Base-by-base conservation (phyloP, 768 basidiomycete species). In the Dictyophora rubrovolvata region DNA sequence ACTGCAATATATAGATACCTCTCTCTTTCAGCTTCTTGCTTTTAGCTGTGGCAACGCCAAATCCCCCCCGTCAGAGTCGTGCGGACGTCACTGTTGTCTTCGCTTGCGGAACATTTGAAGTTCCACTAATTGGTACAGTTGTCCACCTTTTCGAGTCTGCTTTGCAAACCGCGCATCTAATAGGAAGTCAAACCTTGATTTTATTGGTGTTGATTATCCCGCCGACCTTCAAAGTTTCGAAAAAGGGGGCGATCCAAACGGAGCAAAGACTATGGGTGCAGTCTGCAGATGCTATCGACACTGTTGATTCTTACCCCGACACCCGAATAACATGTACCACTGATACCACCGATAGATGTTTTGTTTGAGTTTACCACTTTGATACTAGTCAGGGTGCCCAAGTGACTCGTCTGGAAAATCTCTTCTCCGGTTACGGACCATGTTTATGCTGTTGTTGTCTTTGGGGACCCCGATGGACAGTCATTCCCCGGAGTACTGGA, bases 241-340 rank as follows among this genome's bases (percentile, higher is more conserved):
- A 23, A 69, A 66, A 33, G 74, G 75, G 0, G 75, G 75, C 22
- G 71, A 74, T 56, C 68, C 63, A 0, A 61, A 63, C 4, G 74
- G 73, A 17, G 69, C 72, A 0, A 60, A 63, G 18, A 73, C 69
- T 18, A 74, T 74, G 73, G 73, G n/a, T n/a, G n/a, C n/a, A n/a
- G n/a, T n/a, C 71, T 1, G 23, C 21, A 23, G 46, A 48, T 12
- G 42, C 60, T 23, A 54, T 60, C 36, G 11, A 14, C 48, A 63
- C 49, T 48, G 67, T 65, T 6, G 62, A 48, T 18, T 55, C 59
- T 7, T 70, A 67, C 63, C 69, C 69, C 2, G 63, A 64, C 56
- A 60, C 67, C 0, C n/a, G n/a, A n/a, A n/a, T n/a, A 60, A 56
- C n/a, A 61, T n/a, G 55, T 66, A 10, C 63, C 65, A 37, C 28